Conservation (phyloP, 1,139 yeast genomes). For the Maudiozyma humilis region DNA sequence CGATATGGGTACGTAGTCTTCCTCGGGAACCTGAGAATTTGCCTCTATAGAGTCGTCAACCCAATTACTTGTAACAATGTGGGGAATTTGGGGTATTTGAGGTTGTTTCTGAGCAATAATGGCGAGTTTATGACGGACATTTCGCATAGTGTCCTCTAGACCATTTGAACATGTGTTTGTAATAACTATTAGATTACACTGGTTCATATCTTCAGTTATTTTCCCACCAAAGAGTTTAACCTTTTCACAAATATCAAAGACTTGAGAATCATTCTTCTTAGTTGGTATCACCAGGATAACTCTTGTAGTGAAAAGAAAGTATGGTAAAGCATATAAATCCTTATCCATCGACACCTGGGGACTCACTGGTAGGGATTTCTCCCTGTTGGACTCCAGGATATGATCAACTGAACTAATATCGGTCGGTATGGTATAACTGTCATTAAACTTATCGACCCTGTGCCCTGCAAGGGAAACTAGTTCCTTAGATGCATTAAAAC, state of each 20-base stretch:
- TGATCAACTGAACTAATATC: conserved; percentile 4
- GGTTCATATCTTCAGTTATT: conserved; percentile 13
- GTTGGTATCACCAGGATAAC: conserved; percentile 6
- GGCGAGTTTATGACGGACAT: conserved; percentile 25
- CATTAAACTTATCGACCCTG: conserved; percentile 46
- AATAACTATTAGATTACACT: conserved; percentile 25
- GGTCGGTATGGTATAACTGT: conserved; percentile 39
- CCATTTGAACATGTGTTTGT: background rate
- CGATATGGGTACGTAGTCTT: conserved; percentile 11
- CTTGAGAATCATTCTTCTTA: background rate
- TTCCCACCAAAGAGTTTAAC: conserved; percentile 27
- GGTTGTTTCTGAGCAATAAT: conserved; percentile 15
- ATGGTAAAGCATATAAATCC: conserved; percentile 12
- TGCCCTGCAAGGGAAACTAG: conserved; percentile 19
- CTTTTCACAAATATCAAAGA: background rate
- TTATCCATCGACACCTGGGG: no score
- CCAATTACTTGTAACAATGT: conserved; percentile 41
- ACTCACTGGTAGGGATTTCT: background rate
- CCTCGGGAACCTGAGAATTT: conserved; percentile 41
- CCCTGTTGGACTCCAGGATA: no score
- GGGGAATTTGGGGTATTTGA: conserved; percentile 36
- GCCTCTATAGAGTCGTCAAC: conserved; percentile 37
- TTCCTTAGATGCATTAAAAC: conserved; percentile 35
- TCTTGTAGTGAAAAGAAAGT: conserved; percentile 20
- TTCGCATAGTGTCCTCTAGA: conserved; percentile 3